Conservation (phyloP, 768 basidiomycete species). For the Paxillus ammoniavirescens region DNA sequence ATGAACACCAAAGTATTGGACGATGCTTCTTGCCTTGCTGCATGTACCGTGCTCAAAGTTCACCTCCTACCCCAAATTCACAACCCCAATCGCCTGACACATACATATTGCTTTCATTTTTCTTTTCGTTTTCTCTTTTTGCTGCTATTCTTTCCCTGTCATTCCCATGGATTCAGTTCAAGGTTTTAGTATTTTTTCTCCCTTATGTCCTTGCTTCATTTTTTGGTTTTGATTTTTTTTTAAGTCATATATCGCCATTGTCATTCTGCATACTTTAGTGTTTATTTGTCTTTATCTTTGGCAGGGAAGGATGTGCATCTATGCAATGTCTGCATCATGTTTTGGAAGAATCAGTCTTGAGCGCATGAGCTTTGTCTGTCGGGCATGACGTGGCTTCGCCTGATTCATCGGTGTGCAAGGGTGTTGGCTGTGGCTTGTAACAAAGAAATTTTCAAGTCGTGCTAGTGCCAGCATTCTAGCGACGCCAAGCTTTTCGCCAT, state of each 20-base stretch:
- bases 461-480: no score
- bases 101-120: conserved; percentile 1
- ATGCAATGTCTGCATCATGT: conserved; percentile 28
- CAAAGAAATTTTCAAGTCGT: no score
- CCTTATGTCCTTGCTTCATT: conserved; percentile 3
- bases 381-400: no score
- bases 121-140: neutral
- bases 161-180: neutral
- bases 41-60: conserved; percentile 18
- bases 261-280: conserved; percentile 22
- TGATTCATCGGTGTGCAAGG: no score
- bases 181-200: neutral
- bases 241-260: conserved; percentile 2
- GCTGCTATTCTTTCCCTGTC: neutral
- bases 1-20: conserved; percentile 23
- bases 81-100: conserved; percentile 5
- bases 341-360: conserved; percentile 8
- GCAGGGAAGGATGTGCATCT: conserved; percentile 21
- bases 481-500: no score
- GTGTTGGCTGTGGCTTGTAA: no score
- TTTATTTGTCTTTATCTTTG: conserved; percentile 36
- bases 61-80: conserved; percentile 3
- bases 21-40: conserved; percentile 23
- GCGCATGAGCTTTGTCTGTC: no score
- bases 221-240: conserved; percentile 18